Evolutionary conservation across 1,139 yeast species (phyloP), one percentile per base, ranked within the genome.

Genomic region (Debaryomycetaceae sp.): DNA sequence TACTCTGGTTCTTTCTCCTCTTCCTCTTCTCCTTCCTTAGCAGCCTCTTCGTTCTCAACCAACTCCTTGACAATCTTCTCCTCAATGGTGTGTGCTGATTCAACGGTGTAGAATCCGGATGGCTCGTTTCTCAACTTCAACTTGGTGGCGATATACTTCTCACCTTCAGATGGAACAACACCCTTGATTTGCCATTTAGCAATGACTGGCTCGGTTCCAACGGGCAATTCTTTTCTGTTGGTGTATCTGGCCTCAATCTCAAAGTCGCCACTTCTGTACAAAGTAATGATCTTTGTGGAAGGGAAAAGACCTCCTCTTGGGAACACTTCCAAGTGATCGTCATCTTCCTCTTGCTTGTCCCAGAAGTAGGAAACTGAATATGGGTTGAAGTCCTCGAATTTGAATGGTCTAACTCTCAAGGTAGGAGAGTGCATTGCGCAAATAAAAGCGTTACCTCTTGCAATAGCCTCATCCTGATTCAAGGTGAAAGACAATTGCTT

Each of bases 341-440:
- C 87, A 56, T 89, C 96, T 69, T 88, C 98, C 51, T 82, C 91
- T 67, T 88, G 90, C 68, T 91, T 81, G 64, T 86, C 95, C 99
- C 99, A 95, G 72, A 75, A 81, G 82, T 89, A 95, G 43, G 97
- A 87, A 55, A 95, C 97, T 40, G 97, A 83, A 81, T 82, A 81
- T 59, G 84, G 87, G 82, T 91, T 91, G 67, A 85, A 76, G 70
- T 93, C 99, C 76, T 93, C 97, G 65, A 91, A 93, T 75, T 91
- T 93, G 85, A 93, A 93, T 59, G 97, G 97, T 75, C 98, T 87
- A 46, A 95, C 99, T 76, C 99, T 87, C 62, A 93, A 84, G 55
- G 97, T 91, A 72, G 99, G 99, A 30, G 99, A 93, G 80, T 91
- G 98, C 74, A 91, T 88, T 58, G 99, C 99, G 72, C 99, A 93